Conservation (phyloP, 2,329 filamentous ascomycete genomes). For the Fusarium aywerte region DNA sequence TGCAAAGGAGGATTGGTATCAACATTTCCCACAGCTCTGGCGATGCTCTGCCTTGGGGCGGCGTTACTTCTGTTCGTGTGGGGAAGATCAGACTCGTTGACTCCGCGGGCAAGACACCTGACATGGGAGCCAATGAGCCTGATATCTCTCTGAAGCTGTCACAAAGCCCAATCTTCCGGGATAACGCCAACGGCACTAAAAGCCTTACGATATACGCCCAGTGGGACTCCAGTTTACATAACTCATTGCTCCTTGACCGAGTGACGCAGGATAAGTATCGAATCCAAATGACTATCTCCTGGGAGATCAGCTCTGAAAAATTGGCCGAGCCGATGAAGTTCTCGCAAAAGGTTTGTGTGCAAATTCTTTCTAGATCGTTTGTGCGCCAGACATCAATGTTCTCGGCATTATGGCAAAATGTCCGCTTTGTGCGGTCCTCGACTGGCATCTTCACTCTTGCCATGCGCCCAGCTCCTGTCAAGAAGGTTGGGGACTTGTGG, state of each 20-base stretch:
- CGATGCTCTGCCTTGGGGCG: conserved; percentile 87
- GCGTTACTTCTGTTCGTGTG: conserved; percentile 79
- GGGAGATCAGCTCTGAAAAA: conserved; percentile 86
- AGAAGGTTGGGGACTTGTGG: conserved; percentile 93
- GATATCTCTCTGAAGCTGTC: conserved; percentile 83
- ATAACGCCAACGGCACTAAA: conserved; percentile 89
- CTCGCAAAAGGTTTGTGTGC: conserved; percentile 80
- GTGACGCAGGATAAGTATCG: conserved; percentile 92
- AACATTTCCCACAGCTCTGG: conserved; percentile 93
- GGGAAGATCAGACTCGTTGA: conserved; percentile 87
- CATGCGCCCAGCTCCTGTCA: conserved; percentile 88
- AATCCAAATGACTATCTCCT: conserved; percentile 86
- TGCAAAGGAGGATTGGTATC: conserved; percentile 88
- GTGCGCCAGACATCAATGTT: conserved; percentile 89
- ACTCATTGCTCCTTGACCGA: conserved; percentile 91
- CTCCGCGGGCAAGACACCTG: conserved; percentile 83
- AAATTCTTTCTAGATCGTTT: conserved; percentile 85
- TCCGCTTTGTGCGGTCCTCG: conserved; percentile 86
- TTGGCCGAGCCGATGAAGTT: conserved; percentile 91
- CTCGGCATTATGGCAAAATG: conserved; percentile 84
- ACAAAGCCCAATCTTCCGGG: conserved; percentile 79
- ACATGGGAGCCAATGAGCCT: conserved; percentile 76
- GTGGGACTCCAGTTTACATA: conserved; percentile 96
- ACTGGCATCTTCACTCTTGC: conserved; percentile 87
- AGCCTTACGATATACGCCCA: conserved; percentile 89